These are phyloP conservation scores for Teratosphaeria nubilosa DNA, from an alignment of 2,329 filamentous ascomycete species.

Conservation along the genomic window DNA sequence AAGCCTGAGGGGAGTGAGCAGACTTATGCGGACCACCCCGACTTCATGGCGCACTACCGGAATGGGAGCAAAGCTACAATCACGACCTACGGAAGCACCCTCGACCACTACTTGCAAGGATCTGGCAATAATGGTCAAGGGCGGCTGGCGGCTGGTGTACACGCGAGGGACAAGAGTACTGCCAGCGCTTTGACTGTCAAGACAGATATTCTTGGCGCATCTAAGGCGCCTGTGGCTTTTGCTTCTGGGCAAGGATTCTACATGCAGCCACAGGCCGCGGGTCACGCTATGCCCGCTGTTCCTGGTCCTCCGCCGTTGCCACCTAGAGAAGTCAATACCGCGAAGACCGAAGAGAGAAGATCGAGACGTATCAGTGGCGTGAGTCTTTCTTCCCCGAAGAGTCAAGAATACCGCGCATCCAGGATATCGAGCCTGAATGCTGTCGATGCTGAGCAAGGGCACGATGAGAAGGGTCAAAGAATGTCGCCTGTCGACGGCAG, in stretches of 20 bases:
- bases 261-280: slow-evolving; percentile 14
- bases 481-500: not conserved
- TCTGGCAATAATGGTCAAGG: not conserved
- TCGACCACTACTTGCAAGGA: not conserved
- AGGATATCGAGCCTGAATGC: not conserved
- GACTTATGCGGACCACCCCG: slow-evolving; percentile 22
- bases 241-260: slow-evolving; percentile 9
- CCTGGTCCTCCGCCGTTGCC: slow-evolving; percentile 8
- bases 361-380: not conserved
- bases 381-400: not conserved
- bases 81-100: not conserved
- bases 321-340: not conserved
- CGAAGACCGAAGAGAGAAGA: not conserved
- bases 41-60: slow-evolving; percentile 15
- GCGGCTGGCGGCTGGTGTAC: not conserved
- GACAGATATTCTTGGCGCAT: not conserved
- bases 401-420: not conserved
- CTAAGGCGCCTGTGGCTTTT: not conserved
- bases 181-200: not conserved
- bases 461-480: not conserved
- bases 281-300: slow-evolving; percentile 4
- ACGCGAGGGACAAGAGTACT: not conserved
- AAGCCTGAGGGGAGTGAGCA: slow-evolving; percentile 10
- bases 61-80: not conserved
- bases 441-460: not conserved